phyloP scores from a whole-genome alignment of 306 rosid genomes.

The Prosopis cineraria region DNA sequence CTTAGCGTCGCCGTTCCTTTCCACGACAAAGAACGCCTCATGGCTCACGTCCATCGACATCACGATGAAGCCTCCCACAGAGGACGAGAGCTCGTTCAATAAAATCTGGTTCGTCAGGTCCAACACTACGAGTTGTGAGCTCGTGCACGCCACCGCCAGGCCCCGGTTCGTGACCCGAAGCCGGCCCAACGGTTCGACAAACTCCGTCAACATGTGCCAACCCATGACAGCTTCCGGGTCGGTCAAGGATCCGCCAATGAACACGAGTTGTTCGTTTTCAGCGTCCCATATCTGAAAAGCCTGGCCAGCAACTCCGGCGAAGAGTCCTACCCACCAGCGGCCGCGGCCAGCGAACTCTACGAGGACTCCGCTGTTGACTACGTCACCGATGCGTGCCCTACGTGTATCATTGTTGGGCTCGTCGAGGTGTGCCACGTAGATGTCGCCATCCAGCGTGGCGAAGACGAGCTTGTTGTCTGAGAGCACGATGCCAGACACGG shows the following conservation, averaged over 20 bases:
- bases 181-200: slow-evolving; percentile 60
- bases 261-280: slow-evolving; percentile 37
- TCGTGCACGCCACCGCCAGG: slow-evolving; percentile 76
- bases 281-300: slow-evolving; percentile 83
- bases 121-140: slow-evolving; percentile 48
- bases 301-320: slow-evolving; percentile 67
- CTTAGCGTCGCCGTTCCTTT: background rate
- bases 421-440: slow-evolving; percentile 46
- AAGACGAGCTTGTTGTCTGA: slow-evolving; percentile 30
- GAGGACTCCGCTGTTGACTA: slow-evolving; percentile 59
- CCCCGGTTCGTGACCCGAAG: slow-evolving; percentile 53
- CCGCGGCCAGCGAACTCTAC: slow-evolving; percentile 68
- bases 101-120: slow-evolving; percentile 44
- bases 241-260: slow-evolving; percentile 61
- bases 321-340: slow-evolving; percentile 81
- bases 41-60: slow-evolving; percentile 51
- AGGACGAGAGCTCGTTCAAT: slow-evolving; percentile 42
- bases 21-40: slow-evolving; percentile 1
- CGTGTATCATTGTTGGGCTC: background rate
- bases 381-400: slow-evolving; percentile 45
- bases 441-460: slow-evolving; percentile 66
- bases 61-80: slow-evolving; percentile 49
- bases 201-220: slow-evolving; percentile 78
- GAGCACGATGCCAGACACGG: slow-evolving; percentile 68
- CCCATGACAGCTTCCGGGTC: slow-evolving; percentile 73